A percentile compares a stretch with the other conserved stretches of the same genome.
phyloP scores from a whole-genome alignment of 2,329 filamentous ascomycete species.

The Paracamarosporium sp. region DNA sequence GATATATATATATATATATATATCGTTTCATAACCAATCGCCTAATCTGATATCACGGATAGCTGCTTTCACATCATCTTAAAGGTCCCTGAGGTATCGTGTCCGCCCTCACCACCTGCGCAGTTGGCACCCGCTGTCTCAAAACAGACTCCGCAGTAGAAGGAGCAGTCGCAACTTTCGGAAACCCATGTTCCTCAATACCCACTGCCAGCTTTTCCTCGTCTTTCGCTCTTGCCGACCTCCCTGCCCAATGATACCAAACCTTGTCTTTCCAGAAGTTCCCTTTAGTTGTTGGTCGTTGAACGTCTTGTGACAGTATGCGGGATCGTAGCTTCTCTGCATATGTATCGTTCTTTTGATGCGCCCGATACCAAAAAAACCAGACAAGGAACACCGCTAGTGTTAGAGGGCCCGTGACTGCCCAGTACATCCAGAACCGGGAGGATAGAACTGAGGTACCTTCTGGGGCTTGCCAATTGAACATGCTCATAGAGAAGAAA shows the following conservation, averaged over 20 bases:
- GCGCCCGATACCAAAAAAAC: not conserved
- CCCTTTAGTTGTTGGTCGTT: no score
- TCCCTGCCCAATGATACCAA: not conserved
- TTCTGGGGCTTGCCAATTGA: constrained; percentile 2
- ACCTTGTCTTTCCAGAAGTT: not conserved
- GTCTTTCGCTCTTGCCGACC: not conserved
- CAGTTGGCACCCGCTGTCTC: not conserved
- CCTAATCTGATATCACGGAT: no score
- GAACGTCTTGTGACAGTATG: not conserved
- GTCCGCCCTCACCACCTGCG: not conserved
- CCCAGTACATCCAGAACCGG: constrained; percentile 4
- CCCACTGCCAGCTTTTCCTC: not conserved
- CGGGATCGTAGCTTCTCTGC: not conserved
- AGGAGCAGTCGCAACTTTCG: not conserved
- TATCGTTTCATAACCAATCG: no score
- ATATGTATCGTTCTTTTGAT: not conserved
- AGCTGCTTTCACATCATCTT: no score
- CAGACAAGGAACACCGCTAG: not conserved
- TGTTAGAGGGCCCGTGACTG: not conserved
- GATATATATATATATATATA: no score
- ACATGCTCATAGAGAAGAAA: constrained; percentile 4
- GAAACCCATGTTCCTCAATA: not conserved
- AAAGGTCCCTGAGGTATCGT: not conserved
- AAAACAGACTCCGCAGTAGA: not conserved
- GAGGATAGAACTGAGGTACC: not conserved